Base-by-base conservation (phyloP, 164 flowering plant genomes). In the Dillenia turbinata region DNA sequence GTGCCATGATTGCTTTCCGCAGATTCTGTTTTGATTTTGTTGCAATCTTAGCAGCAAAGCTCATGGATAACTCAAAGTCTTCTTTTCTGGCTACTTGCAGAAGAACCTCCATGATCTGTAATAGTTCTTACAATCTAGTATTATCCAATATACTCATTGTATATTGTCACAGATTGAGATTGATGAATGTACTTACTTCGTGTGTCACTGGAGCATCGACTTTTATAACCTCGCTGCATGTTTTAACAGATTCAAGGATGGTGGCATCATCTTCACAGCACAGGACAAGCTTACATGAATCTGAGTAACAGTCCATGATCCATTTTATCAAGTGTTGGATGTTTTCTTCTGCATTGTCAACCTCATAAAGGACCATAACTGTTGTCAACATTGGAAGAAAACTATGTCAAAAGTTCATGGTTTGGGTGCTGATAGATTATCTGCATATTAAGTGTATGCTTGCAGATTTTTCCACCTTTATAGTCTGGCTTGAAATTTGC, bases 1-100 rank as follows among this genome's bases (percentile, higher is more conserved):
- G 89, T 53, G 86, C 89, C 94, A 85, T 84, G 57, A 85, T 79
- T 68, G 94, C 94, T 75, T 73, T 73, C 66, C 94, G 75, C 60
- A 84, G 59, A 64, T 85, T 83, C 63, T 81, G 87, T 78, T 84
- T 85, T 47, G 90, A 78, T 63, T 82, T 85, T 49, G 79, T 67
- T 44, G 94, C 89, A 66, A 88, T 81, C 68, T 77, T 82, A 48
- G 84, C 77, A 52, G 90, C 90, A 66, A 88, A 85, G 70, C 73
- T 79, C 79, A 64, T 78, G 6, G 89, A 63, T 19, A 88, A 74
- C 48, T 83, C 87, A 69, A 84, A 74, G 48, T 79, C 80, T 57
- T 88, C 94, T 61, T 83, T 81, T 70, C 65, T 70, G 15, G 89
- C 81, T 57, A 81, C 81, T 64, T 85, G 89, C 65, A 84, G 58